Evolutionary conservation across 805 yeast species (phyloP), one percentile per base, ranked within the genome.

Genomic region (Metschnikowia kofuensis): DNA sequence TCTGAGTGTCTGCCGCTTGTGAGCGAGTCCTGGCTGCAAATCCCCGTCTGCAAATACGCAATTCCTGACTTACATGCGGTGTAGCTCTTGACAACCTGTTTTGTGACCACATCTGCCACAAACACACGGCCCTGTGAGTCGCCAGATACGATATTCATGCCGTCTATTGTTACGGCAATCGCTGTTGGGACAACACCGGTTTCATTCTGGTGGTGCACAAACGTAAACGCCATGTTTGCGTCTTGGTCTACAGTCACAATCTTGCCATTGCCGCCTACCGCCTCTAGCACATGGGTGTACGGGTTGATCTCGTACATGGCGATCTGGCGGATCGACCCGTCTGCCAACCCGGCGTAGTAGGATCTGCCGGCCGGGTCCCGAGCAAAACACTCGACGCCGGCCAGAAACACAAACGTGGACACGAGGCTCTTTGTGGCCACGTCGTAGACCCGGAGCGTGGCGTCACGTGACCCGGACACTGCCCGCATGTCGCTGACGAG

Each of bases 311-410:
- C 53, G 58, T 76, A 83, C 42, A 87, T 64, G 8, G 83, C 79
- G 6, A 87, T 74, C 35, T 70, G 63, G 52, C 84, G 72, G 38
- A 89, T 76, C 12, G 68, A 58, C 11, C 96, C 97, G 51, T 80
- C 76, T 2, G 67, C 58, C 13, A 85, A 66, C 1, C 96, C 97
- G 7, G 78, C 79, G 61, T 86, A 92, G 1, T 87, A 49, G 2
- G 82, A 76, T 57, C 98, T 74, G 58, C 83, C 88, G 0, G 91
- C 89, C 0, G 95, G 89, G 64, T 92, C 98, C 6, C 79, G 68
- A 0, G 81, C 75, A 6, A 92, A 47, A 15, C 85, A 68, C 27
- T 76, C 75, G 10, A 88, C 76, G 0, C 85, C 77, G 15, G 66
- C 61, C 4, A 84, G 79, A 27, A 85, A 66, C n/a, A 90, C 84